Percentiles rank a stretch among this genome's conserved stretches.
phyloP scores from a whole-genome alignment of 495 filamentous ascomycete genomes.

The Penicillium mononematosum region DNA sequence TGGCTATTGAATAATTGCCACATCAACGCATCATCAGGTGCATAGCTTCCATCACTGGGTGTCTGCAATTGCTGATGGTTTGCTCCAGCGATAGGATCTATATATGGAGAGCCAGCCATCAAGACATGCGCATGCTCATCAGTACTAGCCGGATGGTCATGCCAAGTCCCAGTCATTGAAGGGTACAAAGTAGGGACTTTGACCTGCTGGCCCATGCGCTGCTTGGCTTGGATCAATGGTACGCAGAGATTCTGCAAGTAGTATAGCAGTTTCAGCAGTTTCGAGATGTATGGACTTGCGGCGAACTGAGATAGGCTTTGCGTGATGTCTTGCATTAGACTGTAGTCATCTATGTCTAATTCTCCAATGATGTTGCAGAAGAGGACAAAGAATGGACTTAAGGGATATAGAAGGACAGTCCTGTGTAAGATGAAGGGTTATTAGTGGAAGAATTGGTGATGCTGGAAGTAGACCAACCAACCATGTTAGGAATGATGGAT shows the following conservation, averaged over 20 bases:
- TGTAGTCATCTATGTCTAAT: constrained; percentile 27
- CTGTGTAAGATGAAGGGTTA: not conserved
- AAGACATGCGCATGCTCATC: not conserved
- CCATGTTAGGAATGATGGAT: constrained; percentile 34
- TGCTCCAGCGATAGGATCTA: not conserved
- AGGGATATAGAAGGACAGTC: constrained; percentile 31
- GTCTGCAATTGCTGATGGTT: constrained; percentile 6
- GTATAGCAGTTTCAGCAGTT: constrained; percentile 23
- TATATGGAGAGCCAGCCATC: not conserved
- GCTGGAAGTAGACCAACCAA: constrained; percentile 4
- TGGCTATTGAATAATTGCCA: constrained; percentile 35
- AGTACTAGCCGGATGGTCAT: not conserved
- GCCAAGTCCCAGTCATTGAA: not conserved
- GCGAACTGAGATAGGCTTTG: constrained; percentile 25
- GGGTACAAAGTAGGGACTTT: constrained; percentile 19
- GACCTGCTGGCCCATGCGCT: constrained; percentile 10
- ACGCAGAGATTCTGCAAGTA: constrained; percentile 25
- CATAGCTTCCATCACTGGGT: constrained; percentile 3
- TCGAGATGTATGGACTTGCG: constrained; percentile 23
- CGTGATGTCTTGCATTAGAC: constrained; percentile 26
- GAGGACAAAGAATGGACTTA: constrained; percentile 34
- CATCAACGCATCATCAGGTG: constrained; percentile 27
- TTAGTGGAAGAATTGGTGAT: not conserved
- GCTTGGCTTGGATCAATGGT: constrained; percentile 24
- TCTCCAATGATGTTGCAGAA: constrained; percentile 35